These are phyloP conservation scores for Parsonsia alboflavescens DNA, from an alignment of 257 asterid genomes.

Conservation along the genomic window DNA sequence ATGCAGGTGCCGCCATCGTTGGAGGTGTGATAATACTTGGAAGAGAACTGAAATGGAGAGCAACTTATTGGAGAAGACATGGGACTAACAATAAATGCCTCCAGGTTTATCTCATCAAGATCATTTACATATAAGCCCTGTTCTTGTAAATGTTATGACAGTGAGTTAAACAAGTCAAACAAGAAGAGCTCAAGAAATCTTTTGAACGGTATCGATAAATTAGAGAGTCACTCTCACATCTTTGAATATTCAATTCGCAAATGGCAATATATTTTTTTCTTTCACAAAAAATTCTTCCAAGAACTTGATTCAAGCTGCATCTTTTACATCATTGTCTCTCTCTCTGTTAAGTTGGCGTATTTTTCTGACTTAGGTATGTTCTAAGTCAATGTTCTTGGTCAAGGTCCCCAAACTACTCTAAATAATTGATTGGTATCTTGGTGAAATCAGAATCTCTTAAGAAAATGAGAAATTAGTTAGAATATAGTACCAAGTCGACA, in stretches of 20 bases:
- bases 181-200: constrained; percentile 32
- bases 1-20: constrained; percentile 44
- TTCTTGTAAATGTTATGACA: constrained; percentile 29
- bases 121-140: constrained; percentile 4
- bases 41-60: constrained; percentile 72
- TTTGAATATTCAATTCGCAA: constrained; percentile 18
- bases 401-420: too few species aligned
- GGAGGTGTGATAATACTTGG: constrained; percentile 46
- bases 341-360: too few species aligned
- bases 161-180: constrained; percentile 36
- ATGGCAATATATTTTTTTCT: not conserved
- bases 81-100: not conserved
- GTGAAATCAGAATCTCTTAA: too few species aligned
- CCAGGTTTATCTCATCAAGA: not conserved
- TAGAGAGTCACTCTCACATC: constrained; percentile 25
- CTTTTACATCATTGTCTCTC: too few species aligned
- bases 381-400: too few species aligned
- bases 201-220: constrained; percentile 19
- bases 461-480: too few species aligned
- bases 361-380: too few species aligned
- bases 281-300: too few species aligned
- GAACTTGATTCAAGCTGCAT: too few species aligned
- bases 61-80: constrained; percentile 54
- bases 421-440: too few species aligned
- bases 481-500: too few species aligned